These are phyloP conservation scores for Solidago caesia DNA, from an alignment of 129 eudicot genomes.

Conservation along the genomic window DNA sequence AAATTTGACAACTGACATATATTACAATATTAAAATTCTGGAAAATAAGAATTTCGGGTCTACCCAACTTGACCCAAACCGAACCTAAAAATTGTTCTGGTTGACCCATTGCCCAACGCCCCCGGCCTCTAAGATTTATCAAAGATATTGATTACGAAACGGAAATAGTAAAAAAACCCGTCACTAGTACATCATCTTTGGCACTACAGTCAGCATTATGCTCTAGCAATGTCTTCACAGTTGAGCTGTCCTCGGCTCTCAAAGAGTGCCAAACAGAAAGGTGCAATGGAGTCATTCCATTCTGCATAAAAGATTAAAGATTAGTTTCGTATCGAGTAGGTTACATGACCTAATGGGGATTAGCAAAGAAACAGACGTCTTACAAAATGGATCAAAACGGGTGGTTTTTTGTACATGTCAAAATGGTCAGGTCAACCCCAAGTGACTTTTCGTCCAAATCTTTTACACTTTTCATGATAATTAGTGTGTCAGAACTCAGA, in stretches of 20 bases:
- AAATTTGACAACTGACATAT: too few relatives aligned
- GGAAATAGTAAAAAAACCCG: neutral
- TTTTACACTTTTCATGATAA: neutral
- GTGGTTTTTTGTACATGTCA: neutral
- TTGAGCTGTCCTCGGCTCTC: slow-evolving; percentile 69
- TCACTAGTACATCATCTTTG: slow-evolving; percentile 66
- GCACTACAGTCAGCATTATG: slow-evolving; percentile 84
- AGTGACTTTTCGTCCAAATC: neutral
- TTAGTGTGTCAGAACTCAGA: too few relatives aligned
- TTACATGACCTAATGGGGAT: neutral
- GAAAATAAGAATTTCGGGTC: neutral
- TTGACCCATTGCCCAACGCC: slow-evolving; percentile 2
- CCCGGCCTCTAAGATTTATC: neutral
- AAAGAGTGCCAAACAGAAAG: slow-evolving; percentile 94
- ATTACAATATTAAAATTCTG: neutral
- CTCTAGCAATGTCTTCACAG: slow-evolving; percentile 80
- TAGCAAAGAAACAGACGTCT: neutral
- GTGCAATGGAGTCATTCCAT: slow-evolving; percentile 93
- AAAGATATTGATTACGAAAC: neutral
- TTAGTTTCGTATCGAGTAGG: neutral
- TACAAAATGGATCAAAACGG: neutral
- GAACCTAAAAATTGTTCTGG: neutral
- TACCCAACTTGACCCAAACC: neutral
- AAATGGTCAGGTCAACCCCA: neutral
- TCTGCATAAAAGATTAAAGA: slow-evolving; percentile 40